phyloP scores from a whole-genome alignment of 257 asterid genomes.

The Scutellaria barbata region DNA sequence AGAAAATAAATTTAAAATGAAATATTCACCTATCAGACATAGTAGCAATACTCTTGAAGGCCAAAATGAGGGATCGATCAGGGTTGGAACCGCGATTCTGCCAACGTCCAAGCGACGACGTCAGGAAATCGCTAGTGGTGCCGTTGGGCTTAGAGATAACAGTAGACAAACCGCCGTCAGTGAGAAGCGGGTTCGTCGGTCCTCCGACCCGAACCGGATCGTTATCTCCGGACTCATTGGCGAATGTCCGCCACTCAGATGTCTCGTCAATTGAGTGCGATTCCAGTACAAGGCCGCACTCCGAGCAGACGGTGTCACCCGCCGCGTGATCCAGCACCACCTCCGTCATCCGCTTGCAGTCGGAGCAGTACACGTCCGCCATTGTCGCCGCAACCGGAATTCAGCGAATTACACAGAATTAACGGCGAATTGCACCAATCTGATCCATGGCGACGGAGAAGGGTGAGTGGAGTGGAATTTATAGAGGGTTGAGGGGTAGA shows the following conservation, averaged over 20 bases:
- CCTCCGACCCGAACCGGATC: slow-evolving; percentile 73
- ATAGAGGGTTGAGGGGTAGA: slow-evolving; percentile 33
- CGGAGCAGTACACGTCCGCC: slow-evolving; percentile 61
- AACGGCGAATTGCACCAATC: neutral
- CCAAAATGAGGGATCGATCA: slow-evolving; percentile 61
- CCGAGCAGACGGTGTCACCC: slow-evolving; percentile 70
- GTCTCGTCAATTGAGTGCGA: slow-evolving; percentile 72
- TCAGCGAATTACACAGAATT: neutral
- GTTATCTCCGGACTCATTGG: slow-evolving; percentile 66
- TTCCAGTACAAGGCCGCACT: slow-evolving; percentile 72
- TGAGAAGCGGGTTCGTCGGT: slow-evolving; percentile 57
- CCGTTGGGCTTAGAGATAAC: slow-evolving; percentile 74
- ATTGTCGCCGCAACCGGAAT: slow-evolving; percentile 20
- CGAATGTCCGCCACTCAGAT: slow-evolving; percentile 76
- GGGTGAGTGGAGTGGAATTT: slow-evolving; percentile 20
- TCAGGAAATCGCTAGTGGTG: slow-evolving; percentile 51
- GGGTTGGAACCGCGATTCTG: slow-evolving; percentile 70
- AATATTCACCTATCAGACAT: slow-evolving; percentile 68
- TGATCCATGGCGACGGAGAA: neutral
- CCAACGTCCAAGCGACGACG: slow-evolving; percentile 67
- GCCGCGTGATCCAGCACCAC: slow-evolving; percentile 71
- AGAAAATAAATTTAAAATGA: neutral
- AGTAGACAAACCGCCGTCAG: slow-evolving; percentile 68
- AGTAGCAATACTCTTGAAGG: slow-evolving; percentile 64
- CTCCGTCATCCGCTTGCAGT: slow-evolving; percentile 69